Conservation (phyloP, 305 asterid species). For the Fraxinus dipetala region DNA sequence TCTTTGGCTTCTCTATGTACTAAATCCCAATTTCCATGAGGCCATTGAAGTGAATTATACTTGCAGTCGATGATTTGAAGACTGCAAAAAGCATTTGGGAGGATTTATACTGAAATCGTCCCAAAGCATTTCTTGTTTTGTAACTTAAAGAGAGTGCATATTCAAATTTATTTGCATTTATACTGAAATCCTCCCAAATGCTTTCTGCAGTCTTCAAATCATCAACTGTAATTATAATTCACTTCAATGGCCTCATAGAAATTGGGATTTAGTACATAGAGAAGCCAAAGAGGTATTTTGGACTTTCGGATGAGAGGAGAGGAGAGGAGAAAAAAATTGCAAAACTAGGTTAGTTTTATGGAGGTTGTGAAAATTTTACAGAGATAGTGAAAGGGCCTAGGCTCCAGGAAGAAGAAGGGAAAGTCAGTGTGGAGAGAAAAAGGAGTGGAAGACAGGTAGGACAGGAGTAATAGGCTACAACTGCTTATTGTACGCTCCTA, state of each 20-base stretch:
- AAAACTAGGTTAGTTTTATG: background rate
- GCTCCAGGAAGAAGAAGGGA: background rate
- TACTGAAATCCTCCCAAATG: background rate
- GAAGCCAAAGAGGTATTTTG: background rate
- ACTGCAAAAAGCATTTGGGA: background rate
- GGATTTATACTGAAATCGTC: background rate
- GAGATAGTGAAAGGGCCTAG: background rate
- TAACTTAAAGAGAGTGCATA: background rate
- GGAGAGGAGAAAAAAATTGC: background rate
- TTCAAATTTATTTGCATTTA: background rate
- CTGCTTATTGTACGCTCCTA: background rate
- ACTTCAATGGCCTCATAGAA: background rate
- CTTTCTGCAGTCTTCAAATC: background rate
- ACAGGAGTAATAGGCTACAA: background rate
- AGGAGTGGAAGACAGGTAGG: background rate
- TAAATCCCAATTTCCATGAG: background rate
- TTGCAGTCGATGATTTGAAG: background rate
- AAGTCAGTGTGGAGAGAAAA: background rate
- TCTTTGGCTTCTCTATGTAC: background rate
- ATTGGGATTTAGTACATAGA: background rate
- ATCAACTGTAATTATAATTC: background rate
- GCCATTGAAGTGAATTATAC: background rate
- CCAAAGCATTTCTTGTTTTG: background rate
- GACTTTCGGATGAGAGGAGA: background rate
- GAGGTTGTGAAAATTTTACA: background rate